Evolutionary conservation across 2,329 filamentous ascomycete species (phyloP).

Genomic region (Fusarium nodosum): DNA sequence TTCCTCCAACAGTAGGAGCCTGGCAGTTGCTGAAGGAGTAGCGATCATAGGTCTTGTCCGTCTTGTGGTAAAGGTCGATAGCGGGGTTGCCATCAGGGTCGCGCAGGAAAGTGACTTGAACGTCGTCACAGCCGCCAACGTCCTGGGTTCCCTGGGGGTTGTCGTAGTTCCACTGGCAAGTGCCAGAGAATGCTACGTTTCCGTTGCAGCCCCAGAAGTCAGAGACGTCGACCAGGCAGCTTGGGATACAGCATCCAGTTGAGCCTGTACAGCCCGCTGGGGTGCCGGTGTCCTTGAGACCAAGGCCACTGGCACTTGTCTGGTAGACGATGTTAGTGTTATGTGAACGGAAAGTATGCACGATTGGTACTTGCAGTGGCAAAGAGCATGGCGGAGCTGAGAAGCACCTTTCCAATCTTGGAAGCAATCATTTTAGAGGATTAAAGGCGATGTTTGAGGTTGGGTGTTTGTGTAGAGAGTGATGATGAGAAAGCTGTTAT

Average conservation of each 20-base stretch:
- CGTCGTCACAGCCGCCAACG: neutral
- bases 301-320: neutral
- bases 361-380: neutral
- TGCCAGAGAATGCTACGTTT: slow-evolving; percentile 3
- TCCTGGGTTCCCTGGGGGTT: slow-evolving; percentile 3
- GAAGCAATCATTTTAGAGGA: neutral
- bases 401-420: neutral
- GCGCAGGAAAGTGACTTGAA: neutral
- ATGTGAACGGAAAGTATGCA: no score
- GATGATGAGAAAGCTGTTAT: neutral
- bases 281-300: neutral
- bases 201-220: slow-evolving; percentile 2
- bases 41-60: neutral
- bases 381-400: neutral
- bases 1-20: neutral
- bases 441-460: neutral
- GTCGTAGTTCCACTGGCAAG: neutral
- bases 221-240: neutral
- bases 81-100: neutral
- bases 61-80: slow-evolving; percentile 3
- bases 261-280: neutral
- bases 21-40: slow-evolving; percentile 1
- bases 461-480: neutral
- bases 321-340: neutral
- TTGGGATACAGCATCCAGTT: neutral